These are phyloP conservation scores for Exophiala phaeomuriformis DNA, from an alignment of 2,329 filamentous ascomycete genomes.

Conservation along the genomic window DNA sequence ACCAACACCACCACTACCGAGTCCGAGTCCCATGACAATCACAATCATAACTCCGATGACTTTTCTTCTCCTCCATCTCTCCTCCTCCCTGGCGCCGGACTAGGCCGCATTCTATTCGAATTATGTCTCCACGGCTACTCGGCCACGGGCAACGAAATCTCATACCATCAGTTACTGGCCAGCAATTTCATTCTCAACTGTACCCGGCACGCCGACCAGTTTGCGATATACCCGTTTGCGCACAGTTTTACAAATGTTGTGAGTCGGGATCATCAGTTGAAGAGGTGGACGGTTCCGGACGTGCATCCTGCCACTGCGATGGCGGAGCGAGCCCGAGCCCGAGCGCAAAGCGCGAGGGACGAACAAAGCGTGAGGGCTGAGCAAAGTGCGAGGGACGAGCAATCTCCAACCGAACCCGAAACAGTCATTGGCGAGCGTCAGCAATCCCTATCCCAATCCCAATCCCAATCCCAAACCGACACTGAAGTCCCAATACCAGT, in stretches of 20 bases:
- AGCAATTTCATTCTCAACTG: constrained; percentile 54
- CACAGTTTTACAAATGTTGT: constrained; percentile 81
- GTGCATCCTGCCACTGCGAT: constrained; percentile 61
- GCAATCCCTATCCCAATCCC: no score
- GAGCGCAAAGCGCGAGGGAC: no score
- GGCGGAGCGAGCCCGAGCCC: no score
- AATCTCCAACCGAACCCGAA: no score
- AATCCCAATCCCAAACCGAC: no score
- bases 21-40: no score
- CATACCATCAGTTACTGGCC: constrained; percentile 89
- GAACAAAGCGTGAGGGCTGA: no score
- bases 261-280: constrained; percentile 66
- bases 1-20: no score
- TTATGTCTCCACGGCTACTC: constrained; percentile 65
- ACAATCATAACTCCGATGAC: no score
- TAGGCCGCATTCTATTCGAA: constrained; percentile 85
- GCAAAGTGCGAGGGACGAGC: no score
- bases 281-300: constrained; percentile 68
- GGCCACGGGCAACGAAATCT: constrained; percentile 89
- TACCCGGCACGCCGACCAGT: constrained; percentile 53
- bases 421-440: no score
- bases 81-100: constrained; percentile 80
- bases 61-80: constrained; percentile 47
- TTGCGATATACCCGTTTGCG: constrained; percentile 76
- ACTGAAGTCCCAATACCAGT: constrained; percentile 26